phyloP scores from a whole-genome alignment of 768 basidiomycete genomes.

The Suillus cothurnatus region DNA sequence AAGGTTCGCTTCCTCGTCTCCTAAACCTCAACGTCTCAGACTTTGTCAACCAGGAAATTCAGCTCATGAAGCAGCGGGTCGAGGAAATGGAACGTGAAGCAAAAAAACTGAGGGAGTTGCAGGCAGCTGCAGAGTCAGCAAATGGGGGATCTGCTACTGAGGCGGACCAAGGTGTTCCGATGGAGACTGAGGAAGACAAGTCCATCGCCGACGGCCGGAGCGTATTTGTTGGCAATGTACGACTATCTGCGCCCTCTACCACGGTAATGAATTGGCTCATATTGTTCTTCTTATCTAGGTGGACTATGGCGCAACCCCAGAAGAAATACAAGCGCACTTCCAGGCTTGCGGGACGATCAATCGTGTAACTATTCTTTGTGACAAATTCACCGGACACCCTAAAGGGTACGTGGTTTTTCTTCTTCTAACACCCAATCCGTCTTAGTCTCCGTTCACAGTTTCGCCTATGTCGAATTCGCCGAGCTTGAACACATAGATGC shows the following conservation, averaged over 20 bases:
- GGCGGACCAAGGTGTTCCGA: conserved; percentile 49
- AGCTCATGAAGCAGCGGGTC: conserved; percentile 89
- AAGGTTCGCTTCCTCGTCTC: conserved; percentile 41
- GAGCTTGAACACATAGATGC: conserved; percentile 90
- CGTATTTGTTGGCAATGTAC: conserved; percentile 94
- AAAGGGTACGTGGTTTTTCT: conserved; percentile 72
- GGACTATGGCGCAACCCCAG: conserved; percentile 95
- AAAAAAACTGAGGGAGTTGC: conserved; percentile 82
- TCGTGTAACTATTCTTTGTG: conserved; percentile 97
- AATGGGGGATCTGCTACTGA: conserved; percentile 46
- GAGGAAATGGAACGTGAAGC: conserved; percentile 94
- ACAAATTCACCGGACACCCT: conserved; percentile 99
- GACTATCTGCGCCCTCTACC: conserved; percentile 32
- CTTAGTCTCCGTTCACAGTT: conserved; percentile 48
- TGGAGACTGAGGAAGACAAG: conserved; percentile 87
- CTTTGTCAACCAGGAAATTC: conserved; percentile 65
- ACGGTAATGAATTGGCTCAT: conserved; percentile 12
- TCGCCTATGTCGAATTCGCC: conserved; percentile 98
- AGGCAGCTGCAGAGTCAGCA: conserved; percentile 72
- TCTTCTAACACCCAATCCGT: conserved; percentile 12
- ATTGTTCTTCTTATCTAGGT: conserved; percentile 56
- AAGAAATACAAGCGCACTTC: conserved; percentile 98
- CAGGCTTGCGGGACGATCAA: conserved; percentile 98
- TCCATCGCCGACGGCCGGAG: conserved; percentile 81
- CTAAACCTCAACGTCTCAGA: conserved; percentile 18